A percentile compares a stretch with the other conserved stretches of the same genome.
Conservation (phyloP, 495 filamentous ascomycete species). For the Penicillium cinerascens region DNA sequence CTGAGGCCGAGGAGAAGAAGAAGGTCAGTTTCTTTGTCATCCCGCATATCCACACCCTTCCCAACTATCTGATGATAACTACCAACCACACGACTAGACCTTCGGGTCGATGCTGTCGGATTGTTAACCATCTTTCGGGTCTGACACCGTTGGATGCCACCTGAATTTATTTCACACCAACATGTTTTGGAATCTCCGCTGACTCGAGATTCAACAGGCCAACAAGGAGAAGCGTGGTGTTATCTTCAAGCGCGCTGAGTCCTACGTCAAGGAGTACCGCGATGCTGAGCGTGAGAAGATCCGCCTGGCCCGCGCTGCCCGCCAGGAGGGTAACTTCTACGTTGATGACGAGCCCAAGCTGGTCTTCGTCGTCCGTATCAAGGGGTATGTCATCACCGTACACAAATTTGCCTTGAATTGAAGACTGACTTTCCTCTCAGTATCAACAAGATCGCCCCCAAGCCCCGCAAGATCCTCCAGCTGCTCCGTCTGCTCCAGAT, state of each 20-base stretch:
- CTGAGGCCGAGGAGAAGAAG: slow-evolving; percentile 80
- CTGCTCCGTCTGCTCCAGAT: slow-evolving; percentile 98
- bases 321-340: slow-evolving; percentile 90
- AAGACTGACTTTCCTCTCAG: slow-evolving; percentile 37
- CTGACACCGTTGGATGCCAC: slow-evolving; percentile 59
- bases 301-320: slow-evolving; percentile 80
- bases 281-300: slow-evolving; percentile 97
- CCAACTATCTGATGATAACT: slow-evolving; percentile 66
- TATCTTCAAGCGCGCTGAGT: slow-evolving; percentile 99
- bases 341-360: slow-evolving; percentile 92
- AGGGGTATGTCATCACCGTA: slow-evolving; percentile 60
- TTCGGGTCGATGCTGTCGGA: slow-evolving; percentile 89
- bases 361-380: slow-evolving; percentile 98
- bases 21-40: slow-evolving; percentile 60
- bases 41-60: not conserved
- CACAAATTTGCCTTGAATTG: not conserved
- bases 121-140: slow-evolving; percentile 99
- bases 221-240: slow-evolving; percentile 95
- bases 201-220: slow-evolving; percentile 56
- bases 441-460: slow-evolving; percentile 99
- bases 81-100: slow-evolving; percentile 85
- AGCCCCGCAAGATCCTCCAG: slow-evolving; percentile 99
- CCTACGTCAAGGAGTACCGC: slow-evolving; percentile 99
- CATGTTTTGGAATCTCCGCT: slow-evolving; percentile 30
- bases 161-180: slow-evolving; percentile 16